Evolutionary conservation across 345 rosid genomes (phyloP), one percentile per base, ranked within the genome.

Genomic region (Psidium friedrichsthalianum): DNA sequence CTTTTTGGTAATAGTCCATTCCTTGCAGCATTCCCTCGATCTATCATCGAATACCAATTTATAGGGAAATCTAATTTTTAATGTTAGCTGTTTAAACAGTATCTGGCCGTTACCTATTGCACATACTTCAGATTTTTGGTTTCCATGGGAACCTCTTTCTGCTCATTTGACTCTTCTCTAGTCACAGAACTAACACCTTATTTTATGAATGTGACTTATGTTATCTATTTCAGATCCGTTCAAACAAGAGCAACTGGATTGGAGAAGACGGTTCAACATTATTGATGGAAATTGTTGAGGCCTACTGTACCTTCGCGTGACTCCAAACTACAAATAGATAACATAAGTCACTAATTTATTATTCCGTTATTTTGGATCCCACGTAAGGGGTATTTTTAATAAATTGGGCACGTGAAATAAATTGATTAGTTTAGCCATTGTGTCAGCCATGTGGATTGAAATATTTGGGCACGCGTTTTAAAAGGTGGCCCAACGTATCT

Each of bases 271-370:
- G 22, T 88, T 89, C 25, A 86, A 85, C 64, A 92, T 93, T 14
- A 90, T 93, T 78, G 89, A 87, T 47, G 95, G 95, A 85, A 90
- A 92, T 9, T 82, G 90, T 83, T 86, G 93, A 90, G 94, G 92
- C 21, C 91, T 91, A 16, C 27, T 90, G 53, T 91, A 91, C 83
- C 91, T 93, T 53, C 93, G 92, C 80, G 89, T 69, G 95, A 93
- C 82, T 93, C 95, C 6, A 91, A 40, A 5, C 5, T 40, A 40
- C 42, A 3, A 40, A 40, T n/a, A n/a, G n/a, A n/a, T n/a, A n/a
- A n/a, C n/a, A n/a, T n/a, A n/a, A n/a, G n/a, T n/a, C n/a, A n/a
- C n/a, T n/a, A n/a, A n/a, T n/a, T n/a, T n/a, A n/a, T n/a, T n/a
- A n/a, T n/a, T n/a, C n/a, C n/a, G n/a, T n/a, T n/a, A n/a, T n/a